These are phyloP conservation scores for Coniosporium apollinis DNA, from an alignment of 495 filamentous ascomycete genomes.

Conservation along the genomic window DNA sequence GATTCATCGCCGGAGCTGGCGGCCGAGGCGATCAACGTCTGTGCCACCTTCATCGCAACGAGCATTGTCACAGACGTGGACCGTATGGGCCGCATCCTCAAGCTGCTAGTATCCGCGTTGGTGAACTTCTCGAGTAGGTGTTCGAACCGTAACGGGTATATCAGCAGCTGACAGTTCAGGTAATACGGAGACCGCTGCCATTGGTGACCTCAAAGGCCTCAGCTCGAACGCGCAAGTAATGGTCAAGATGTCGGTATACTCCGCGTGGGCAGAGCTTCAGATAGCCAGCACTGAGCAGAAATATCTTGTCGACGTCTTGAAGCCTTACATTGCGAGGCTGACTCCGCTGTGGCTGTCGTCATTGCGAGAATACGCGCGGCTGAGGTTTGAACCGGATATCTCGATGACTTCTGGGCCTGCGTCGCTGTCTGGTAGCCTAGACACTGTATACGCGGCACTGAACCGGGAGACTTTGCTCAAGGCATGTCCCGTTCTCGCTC, in stretches of 20 bases:
- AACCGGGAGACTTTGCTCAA: slow-evolving; percentile 84
- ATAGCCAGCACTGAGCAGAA: slow-evolving; percentile 87
- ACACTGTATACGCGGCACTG: slow-evolving; percentile 81
- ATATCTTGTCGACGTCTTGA: slow-evolving; percentile 75
- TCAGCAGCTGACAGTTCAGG: slow-evolving; percentile 11
- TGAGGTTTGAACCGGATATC: slow-evolving; percentile 93
- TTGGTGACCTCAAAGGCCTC: slow-evolving; percentile 83
- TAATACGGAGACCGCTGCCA: slow-evolving; percentile 66
- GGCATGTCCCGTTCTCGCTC: slow-evolving; percentile 24
- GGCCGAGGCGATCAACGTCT: slow-evolving; percentile 93
- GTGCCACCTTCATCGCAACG: slow-evolving; percentile 86
- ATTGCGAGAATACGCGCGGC: slow-evolving; percentile 77
- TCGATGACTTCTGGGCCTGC: slow-evolving; percentile 65
- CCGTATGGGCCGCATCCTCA: slow-evolving; percentile 92
- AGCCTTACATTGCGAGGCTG: slow-evolving; percentile 73
- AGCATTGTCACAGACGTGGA: slow-evolving; percentile 97
- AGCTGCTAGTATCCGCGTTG: slow-evolving; percentile 75
- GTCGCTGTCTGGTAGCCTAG: slow-evolving; percentile 59
- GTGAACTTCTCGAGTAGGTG: slow-evolving; percentile 68
- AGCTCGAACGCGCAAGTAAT: slow-evolving; percentile 96
- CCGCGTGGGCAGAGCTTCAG: slow-evolving; percentile 98
- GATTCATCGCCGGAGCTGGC: slow-evolving; percentile 94
- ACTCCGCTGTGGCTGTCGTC: slow-evolving; percentile 90
- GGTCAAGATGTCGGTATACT: slow-evolving; percentile 92
- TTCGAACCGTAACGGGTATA: neutral